Evolutionary conservation across 805 yeast species (phyloP), one percentile per base, ranked within the genome.

Genomic region (Candida piceae): DNA sequence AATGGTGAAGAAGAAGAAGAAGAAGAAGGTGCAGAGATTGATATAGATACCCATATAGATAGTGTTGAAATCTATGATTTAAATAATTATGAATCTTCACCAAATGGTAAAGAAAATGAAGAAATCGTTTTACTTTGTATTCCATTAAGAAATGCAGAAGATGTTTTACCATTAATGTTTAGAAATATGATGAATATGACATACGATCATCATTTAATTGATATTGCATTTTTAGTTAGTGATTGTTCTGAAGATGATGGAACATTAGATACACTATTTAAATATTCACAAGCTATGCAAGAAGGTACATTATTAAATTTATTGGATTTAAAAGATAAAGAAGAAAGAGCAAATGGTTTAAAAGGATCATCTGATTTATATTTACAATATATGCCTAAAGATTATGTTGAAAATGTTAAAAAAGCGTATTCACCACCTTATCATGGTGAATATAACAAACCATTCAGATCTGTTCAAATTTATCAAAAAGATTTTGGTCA

Each of bases 401-500:
- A 52, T 30, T 84, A 84, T 58, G 64, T 78, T 48, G 72, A 73
- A 13, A 67, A 64, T 42, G 78, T 82, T 15, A 57, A 70, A 37
- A 60, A 64, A 29, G 79, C 89, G 0, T 84, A 80, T 52, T 64
- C 68, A 15, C 76, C 81, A 31, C 85, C 89, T 15, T 78, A 68
- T 53, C 90, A 84, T 55, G 56, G 64, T 18, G 74, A 72, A 31
- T 82, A 80, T 52, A 63, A 67, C 31, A 70, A 70, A 37, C 90
- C 87, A 5, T 90, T 87, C 67, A 70, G 94, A 52, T 74, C 83
- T 13, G 76, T 87, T 16, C 82, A 86, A 45, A 81, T 93, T 25
- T 87, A 74, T 60, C 81, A 81, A 49, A 84, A 82, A 57, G 88
- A 84, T 58, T 84, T 84, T 53, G 89, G 95, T 30, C 93, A 84